A percentile compares a stretch with the other conserved stretches of the same genome.
Evolutionary conservation across 148 eudicot genomes (phyloP).

Genomic region (Gaultheria prostrata): DNA sequence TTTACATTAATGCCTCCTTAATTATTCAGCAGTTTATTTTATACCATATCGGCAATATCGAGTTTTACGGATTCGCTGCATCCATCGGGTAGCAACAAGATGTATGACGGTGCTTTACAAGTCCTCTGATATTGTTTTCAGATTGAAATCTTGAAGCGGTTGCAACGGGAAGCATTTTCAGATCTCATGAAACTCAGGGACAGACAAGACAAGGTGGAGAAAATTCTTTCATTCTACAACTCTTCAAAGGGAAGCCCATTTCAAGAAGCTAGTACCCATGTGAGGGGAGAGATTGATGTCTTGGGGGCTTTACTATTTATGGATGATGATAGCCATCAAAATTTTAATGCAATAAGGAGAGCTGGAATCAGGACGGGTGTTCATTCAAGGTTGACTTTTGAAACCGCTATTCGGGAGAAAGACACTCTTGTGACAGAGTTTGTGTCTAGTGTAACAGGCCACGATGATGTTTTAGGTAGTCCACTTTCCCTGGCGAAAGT

Average conservation of each 20-base stretch:
- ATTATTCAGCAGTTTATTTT: background rate
- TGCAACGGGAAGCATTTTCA: slow-evolving; percentile 93
- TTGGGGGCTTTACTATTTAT: slow-evolving; percentile 49
- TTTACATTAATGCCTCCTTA: background rate
- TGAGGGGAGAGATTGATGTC: slow-evolving; percentile 73
- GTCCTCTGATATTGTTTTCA: slow-evolving; percentile 59
- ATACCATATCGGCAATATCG: background rate
- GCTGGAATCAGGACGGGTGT: slow-evolving; percentile 68
- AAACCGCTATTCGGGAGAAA: slow-evolving; percentile 55
- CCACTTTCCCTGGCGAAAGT: slow-evolving; percentile 80
- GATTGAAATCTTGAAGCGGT: slow-evolving; percentile 95
- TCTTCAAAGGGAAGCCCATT: slow-evolving; percentile 70
- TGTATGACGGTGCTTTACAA: slow-evolving; percentile 47
- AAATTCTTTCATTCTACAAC: slow-evolving; percentile 53
- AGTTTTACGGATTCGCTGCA: slow-evolving; percentile 33
- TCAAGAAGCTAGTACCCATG: slow-evolving; percentile 62
- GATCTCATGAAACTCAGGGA: slow-evolving; percentile 97
- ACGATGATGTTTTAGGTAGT: slow-evolving; percentile 34
- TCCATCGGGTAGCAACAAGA: slow-evolving; percentile 37
- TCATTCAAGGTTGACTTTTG: slow-evolving; percentile 60
- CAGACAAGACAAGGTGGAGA: slow-evolving; percentile 89
- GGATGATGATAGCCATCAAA: slow-evolving; percentile 46
- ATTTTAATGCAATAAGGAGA: slow-evolving; percentile 44
- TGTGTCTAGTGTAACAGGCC: slow-evolving; percentile 40
- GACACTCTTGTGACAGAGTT: slow-evolving; percentile 75